These are phyloP conservation scores for Aspergillus fijiensis DNA, from an alignment of 2,329 filamentous ascomycete species.

Conservation along the genomic window DNA sequence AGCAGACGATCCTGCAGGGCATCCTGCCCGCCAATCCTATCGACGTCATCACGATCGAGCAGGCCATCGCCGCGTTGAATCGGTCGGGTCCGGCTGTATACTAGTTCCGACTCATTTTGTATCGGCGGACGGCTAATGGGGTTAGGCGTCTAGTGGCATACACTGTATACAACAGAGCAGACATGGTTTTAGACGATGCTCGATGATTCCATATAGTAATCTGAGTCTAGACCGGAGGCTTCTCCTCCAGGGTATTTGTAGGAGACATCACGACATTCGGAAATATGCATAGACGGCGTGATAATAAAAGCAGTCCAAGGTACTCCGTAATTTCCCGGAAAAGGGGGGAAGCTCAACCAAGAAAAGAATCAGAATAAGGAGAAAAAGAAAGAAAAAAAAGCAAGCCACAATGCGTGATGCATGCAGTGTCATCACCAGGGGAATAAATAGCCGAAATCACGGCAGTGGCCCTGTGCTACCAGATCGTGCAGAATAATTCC, in stretches of 20 bases:
- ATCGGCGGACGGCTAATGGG: neutral
- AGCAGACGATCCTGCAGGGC: neutral
- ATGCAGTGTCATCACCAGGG: slow-evolving; percentile 1
- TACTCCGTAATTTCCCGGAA: too few species aligned
- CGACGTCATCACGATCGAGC: slow-evolving; percentile 2
- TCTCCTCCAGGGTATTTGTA: neutral
- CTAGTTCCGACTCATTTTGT: neutral
- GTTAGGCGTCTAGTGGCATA: neutral
- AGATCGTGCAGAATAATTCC: neutral
- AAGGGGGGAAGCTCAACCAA: too few species aligned
- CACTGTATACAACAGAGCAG: neutral
- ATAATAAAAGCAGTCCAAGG: too few species aligned
- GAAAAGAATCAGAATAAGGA: too few species aligned
- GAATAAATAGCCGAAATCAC: neutral
- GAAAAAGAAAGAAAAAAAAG: neutral
- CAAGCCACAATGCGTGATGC: slow-evolving; percentile 1
- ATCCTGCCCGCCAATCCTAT: neutral
- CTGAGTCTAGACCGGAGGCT: neutral
- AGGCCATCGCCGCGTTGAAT: slow-evolving; percentile 1
- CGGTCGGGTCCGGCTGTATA: slow-evolving; percentile 3
- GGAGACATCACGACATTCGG: neutral
- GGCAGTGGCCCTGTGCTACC: neutral
- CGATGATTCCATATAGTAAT: neutral
- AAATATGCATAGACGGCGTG: neutral
- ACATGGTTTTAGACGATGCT: neutral